These are phyloP conservation scores for Aspergillus ellipticus DNA, from an alignment of 495 filamentous ascomycete species.

Conservation along the genomic window DNA sequence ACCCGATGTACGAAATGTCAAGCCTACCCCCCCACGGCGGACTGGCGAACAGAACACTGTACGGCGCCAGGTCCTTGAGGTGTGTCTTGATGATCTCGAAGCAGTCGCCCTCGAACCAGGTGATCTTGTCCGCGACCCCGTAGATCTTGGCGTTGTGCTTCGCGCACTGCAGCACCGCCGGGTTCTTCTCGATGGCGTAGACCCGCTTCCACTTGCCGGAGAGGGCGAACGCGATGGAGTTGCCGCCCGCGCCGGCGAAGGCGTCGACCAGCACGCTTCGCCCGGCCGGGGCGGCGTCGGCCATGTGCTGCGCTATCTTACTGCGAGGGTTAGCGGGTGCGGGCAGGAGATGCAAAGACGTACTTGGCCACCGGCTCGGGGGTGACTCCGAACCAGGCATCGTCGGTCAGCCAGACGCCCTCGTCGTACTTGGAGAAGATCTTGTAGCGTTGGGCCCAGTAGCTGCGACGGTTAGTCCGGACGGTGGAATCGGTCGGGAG, in stretches of 20 bases:
- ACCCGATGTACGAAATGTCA: not conserved
- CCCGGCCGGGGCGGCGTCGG: constrained; percentile 46
- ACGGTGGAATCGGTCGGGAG: not conserved
- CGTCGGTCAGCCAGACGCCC: constrained; percentile 84
- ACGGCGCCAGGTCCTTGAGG: constrained; percentile 45
- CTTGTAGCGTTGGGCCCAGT: constrained; percentile 80
- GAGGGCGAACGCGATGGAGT: constrained; percentile 88
- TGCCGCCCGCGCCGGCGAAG: constrained; percentile 90
- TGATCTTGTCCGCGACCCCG: constrained; percentile 74
- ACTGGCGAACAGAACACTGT: constrained; percentile 77
- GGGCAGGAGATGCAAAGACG: constrained; percentile 12
- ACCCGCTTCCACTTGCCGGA: constrained; percentile 72
- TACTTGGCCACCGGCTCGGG: constrained; percentile 87
- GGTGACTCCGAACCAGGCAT: constrained; percentile 95
- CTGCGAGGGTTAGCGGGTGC: constrained; percentile 34
- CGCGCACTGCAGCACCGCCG: constrained; percentile 73
- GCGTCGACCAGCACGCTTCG: constrained; percentile 69
- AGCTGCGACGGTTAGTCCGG: constrained; percentile 50
- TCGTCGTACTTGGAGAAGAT: constrained; percentile 81
- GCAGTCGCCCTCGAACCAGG: constrained; percentile 79
- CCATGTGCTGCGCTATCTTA: constrained; percentile 73
- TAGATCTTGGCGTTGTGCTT: constrained; percentile 91
- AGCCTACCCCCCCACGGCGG: constrained; percentile 87
- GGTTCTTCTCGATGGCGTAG: constrained; percentile 83
- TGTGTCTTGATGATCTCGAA: constrained; percentile 58